Conservation (phyloP, 805 yeast species). For the Metschnikowia santaceciliae region DNA sequence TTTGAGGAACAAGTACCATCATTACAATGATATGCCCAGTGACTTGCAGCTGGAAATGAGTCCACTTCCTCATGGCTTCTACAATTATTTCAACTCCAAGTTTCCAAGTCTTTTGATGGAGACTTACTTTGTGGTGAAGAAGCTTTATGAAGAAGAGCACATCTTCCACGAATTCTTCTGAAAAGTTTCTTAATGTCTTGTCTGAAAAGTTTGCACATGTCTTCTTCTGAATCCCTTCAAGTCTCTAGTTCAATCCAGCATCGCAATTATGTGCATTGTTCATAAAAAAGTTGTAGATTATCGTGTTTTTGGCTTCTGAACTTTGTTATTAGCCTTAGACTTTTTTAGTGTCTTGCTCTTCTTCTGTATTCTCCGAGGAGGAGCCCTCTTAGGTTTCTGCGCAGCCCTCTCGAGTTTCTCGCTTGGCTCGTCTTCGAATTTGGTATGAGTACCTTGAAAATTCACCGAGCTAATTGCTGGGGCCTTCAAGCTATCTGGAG, state of each 20-base stretch:
- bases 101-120: slow-evolving; percentile 81
- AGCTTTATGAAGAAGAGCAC: slow-evolving; percentile 60
- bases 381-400: too few relatives aligned
- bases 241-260: background rate
- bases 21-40: slow-evolving; percentile 82
- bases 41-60: slow-evolving; percentile 63
- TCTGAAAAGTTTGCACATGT: too few relatives aligned
- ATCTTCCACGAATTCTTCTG: slow-evolving; percentile 42
- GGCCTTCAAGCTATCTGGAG: slow-evolving; percentile 21
- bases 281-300: background rate
- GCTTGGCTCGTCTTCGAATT: slow-evolving; percentile 30
- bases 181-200: background rate
- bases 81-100: slow-evolving; percentile 63
- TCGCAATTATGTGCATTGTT: background rate
- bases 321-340: background rate
- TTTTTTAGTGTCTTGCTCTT: background rate
- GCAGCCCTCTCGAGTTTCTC: background rate
- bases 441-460: slow-evolving; percentile 53
- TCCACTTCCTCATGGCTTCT: slow-evolving; percentile 81
- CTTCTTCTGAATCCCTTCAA: background rate
- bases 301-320: slow-evolving; percentile 5
- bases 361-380: background rate
- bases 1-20: slow-evolving; percentile 89
- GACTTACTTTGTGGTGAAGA: slow-evolving; percentile 59
- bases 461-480: slow-evolving; percentile 53